Evolutionary conservation across 305 asterid genomes (phyloP).

Genomic region (Lippia alba): DNA sequence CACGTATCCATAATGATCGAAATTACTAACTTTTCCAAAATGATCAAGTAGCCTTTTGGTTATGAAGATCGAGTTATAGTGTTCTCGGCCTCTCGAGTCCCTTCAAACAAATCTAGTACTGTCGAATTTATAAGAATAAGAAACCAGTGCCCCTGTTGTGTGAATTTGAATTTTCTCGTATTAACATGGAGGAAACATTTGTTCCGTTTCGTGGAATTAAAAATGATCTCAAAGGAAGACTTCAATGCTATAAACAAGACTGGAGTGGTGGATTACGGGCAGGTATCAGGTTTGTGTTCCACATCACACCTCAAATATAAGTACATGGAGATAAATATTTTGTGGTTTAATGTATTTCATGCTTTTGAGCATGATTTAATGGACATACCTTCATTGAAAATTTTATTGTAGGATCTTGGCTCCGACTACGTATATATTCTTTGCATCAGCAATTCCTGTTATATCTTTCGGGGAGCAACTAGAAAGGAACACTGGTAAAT

Average conservation of each 20-base stretch:
- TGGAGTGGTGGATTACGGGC: constrained; percentile 88
- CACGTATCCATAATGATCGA: constrained; percentile 32
- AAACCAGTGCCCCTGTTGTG: constrained; percentile 23
- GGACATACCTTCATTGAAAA: constrained; percentile 6
- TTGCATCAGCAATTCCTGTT: constrained; percentile 98
- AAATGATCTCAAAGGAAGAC: constrained; percentile 86
- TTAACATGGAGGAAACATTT: constrained; percentile 88
- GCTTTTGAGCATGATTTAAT: not conserved
- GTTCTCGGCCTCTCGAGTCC: constrained; percentile 69
- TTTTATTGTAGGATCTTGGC: constrained; percentile 78
- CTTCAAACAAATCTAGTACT: constrained; percentile 33
- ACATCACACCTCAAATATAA: constrained; percentile 31
- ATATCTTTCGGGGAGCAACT: constrained; percentile 97
- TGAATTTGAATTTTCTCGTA: constrained; percentile 20
- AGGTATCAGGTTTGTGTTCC: constrained; percentile 78
- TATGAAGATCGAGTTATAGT: constrained; percentile 46
- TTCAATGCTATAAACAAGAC: constrained; percentile 87
- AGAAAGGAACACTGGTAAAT: constrained; percentile 81
- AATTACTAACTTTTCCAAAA: constrained; percentile 28
- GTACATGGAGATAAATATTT: constrained; percentile 28
- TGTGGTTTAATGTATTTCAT: not conserved
- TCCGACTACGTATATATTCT: constrained; percentile 97
- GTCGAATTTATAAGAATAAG: constrained; percentile 31
- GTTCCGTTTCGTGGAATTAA: constrained; percentile 94
- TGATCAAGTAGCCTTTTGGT: constrained; percentile 49